Conservation (phyloP, 495 filamentous ascomycete genomes). For the Tuber borchii region DNA sequence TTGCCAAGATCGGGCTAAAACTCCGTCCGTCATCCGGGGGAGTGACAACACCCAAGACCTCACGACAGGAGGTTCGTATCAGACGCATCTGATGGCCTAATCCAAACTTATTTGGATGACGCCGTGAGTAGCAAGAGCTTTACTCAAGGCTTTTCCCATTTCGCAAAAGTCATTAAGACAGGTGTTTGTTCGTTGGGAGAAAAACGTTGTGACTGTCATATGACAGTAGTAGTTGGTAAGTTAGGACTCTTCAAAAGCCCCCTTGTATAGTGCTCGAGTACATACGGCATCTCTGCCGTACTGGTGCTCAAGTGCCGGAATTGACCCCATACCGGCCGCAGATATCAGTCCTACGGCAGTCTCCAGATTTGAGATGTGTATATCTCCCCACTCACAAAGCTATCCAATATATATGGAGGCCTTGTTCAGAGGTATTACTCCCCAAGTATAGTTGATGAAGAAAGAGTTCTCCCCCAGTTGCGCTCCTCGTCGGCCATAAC, state of each 20-base stretch:
- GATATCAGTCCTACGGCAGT: background rate
- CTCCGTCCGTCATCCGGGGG: background rate
- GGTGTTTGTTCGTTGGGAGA: background rate
- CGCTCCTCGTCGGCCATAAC: background rate
- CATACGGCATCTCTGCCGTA: background rate
- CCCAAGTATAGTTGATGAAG: background rate
- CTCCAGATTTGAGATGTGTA: background rate
- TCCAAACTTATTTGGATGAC: too few species aligned
- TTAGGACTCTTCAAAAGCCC: background rate
- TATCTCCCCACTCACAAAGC: background rate
- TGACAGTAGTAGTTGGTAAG: background rate
- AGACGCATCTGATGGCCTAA: background rate
- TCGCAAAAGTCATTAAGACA: background rate
- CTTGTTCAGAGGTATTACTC: background rate
- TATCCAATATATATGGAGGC: background rate
- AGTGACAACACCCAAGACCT: background rate
- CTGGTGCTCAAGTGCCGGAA: background rate
- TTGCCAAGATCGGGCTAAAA: background rate
- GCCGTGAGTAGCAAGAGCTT: background rate
- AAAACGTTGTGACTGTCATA: background rate
- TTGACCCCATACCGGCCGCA: background rate
- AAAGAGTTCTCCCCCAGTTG: too few species aligned
- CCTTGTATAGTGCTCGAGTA: background rate
- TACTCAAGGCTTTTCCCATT: background rate
- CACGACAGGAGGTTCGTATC: background rate